These are phyloP conservation scores for Pythium angustatum DNA, from an alignment of 352 stramenopile genomes.

Conservation along the genomic window DNA sequence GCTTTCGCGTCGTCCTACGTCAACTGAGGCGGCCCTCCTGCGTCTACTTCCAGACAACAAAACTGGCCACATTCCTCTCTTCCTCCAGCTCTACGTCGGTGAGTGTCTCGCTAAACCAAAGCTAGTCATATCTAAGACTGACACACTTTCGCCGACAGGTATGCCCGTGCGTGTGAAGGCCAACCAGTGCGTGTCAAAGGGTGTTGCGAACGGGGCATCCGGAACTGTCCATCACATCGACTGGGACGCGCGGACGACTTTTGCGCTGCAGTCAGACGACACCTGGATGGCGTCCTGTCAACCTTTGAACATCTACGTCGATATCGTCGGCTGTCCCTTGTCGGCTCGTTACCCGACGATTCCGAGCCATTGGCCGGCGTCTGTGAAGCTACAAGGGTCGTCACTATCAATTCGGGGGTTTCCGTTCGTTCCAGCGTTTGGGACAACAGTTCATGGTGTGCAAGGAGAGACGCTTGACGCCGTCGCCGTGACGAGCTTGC, in stretches of 20 bases:
- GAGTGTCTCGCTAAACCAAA: background rate
- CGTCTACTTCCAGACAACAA: slow-evolving; percentile 14
- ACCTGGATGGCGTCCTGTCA: slow-evolving; percentile 3
- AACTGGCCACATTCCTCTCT: slow-evolving; percentile 14
- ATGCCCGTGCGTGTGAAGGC: slow-evolving; percentile 27
- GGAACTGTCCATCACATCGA: slow-evolving; percentile 20
- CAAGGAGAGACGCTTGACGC: slow-evolving; percentile 23
- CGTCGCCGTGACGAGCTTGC: slow-evolving; percentile 23
- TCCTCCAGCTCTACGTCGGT: slow-evolving; percentile 20
- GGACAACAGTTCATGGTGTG: slow-evolving; percentile 28
- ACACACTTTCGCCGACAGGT: background rate
- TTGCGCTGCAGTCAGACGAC: slow-evolving; percentile 7
- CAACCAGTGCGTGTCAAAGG: slow-evolving; percentile 19
- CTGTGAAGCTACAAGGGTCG: slow-evolving; percentile 23
- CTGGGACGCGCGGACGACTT: background rate
- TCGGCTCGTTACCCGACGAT: slow-evolving; percentile 4
- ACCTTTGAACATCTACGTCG: slow-evolving; percentile 17
- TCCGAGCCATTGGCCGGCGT: slow-evolving; percentile 12
- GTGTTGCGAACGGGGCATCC: slow-evolving; percentile 22
- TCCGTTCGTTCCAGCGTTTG: slow-evolving; percentile 29
- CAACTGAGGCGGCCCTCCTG: background rate
- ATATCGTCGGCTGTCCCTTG: slow-evolving; percentile 1
- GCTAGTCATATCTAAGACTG: background rate
- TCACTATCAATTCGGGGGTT: slow-evolving; percentile 26
- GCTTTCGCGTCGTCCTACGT: background rate